Evolutionary conservation across 768 basidiomycete genomes (phyloP).

Genomic region (Trametes gibbosa): DNA sequence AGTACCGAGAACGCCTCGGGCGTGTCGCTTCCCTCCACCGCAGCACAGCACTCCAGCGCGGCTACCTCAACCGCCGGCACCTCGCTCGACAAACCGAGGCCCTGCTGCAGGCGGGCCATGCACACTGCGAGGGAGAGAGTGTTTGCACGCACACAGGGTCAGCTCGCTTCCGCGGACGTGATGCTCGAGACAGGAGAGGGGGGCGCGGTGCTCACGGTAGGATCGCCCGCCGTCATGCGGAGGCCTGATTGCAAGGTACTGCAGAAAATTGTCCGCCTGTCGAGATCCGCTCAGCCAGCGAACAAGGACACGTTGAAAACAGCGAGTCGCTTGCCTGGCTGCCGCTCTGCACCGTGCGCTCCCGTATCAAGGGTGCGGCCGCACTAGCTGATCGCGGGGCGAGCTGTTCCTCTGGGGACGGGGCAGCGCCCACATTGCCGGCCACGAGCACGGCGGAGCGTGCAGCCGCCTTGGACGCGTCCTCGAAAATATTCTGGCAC

Average conservation of each 20-base stretch:
- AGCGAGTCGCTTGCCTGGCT: slow-evolving; percentile 46
- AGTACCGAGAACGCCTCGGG: slow-evolving; percentile 49
- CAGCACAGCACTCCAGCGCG: slow-evolving; percentile 53
- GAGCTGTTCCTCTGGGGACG: neutral
- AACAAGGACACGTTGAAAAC: slow-evolving; percentile 16
- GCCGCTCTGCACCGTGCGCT: slow-evolving; percentile 46
- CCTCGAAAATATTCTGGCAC: slow-evolving; percentile 61
- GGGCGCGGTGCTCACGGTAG: slow-evolving; percentile 43
- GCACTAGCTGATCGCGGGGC: slow-evolving; percentile 6
- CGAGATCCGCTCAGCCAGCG: slow-evolving; percentile 10
- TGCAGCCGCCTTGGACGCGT: slow-evolving; percentile 60
- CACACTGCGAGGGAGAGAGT: slow-evolving; percentile 42
- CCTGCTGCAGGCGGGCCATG: slow-evolving; percentile 52
- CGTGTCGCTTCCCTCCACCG: slow-evolving; percentile 38
- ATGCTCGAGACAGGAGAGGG: slow-evolving; percentile 3
- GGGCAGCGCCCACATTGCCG: slow-evolving; percentile 1
- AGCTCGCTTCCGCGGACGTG: slow-evolving; percentile 9
- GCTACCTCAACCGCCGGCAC: slow-evolving; percentile 43
- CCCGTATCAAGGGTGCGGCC: slow-evolving; percentile 40
- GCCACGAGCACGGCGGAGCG: slow-evolving; percentile 46
- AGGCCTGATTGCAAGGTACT: slow-evolving; percentile 52
- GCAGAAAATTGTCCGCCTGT: slow-evolving; percentile 34
- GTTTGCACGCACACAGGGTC: neutral
- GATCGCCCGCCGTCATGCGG: slow-evolving; percentile 32
- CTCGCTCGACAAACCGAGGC: slow-evolving; percentile 36